phyloP scores from a whole-genome alignment of 495 filamentous ascomycete species.

The Amphirosellinia nigrospora region DNA sequence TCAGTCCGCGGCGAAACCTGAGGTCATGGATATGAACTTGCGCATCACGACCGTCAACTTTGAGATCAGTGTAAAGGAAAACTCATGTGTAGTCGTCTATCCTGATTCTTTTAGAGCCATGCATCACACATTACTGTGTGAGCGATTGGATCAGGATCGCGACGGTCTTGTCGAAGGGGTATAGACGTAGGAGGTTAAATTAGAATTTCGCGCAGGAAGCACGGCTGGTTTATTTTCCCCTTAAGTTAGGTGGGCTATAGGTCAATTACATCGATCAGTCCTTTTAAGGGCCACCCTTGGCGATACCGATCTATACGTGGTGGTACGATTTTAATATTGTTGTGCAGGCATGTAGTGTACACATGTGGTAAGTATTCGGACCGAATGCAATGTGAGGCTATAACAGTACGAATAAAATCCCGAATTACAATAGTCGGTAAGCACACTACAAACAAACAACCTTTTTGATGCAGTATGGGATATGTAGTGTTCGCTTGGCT shows the following conservation, averaged over 20 bases:
- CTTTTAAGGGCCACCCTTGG: background rate
- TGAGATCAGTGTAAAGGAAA: background rate
- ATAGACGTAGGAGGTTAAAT: background rate
- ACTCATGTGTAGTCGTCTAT: background rate
- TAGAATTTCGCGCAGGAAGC: too few relatives aligned
- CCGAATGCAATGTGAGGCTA: background rate
- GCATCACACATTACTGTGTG: too few relatives aligned
- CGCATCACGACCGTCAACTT: background rate
- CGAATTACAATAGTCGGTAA: background rate
- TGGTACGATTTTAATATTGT: background rate
- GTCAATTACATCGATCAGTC: background rate
- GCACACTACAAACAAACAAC: background rate
- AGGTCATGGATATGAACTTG: background rate
- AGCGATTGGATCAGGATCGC: too few relatives aligned
- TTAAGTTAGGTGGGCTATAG: background rate
- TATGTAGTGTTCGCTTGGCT: background rate
- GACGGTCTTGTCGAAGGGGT: too few relatives aligned
- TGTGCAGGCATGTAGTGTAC: background rate
- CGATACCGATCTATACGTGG: background rate
- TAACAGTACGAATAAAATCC: background rate
- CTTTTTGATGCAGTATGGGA: background rate
- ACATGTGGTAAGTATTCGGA: constrained; percentile 1
- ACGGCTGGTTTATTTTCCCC: background rate
- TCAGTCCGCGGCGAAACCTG: background rate
- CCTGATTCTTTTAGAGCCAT: too few relatives aligned